A percentile compares a stretch with the other conserved stretches of the same genome.
Conservation (phyloP, 306 rosid genomes). For the Ammopiptanthus mongolicus region DNA sequence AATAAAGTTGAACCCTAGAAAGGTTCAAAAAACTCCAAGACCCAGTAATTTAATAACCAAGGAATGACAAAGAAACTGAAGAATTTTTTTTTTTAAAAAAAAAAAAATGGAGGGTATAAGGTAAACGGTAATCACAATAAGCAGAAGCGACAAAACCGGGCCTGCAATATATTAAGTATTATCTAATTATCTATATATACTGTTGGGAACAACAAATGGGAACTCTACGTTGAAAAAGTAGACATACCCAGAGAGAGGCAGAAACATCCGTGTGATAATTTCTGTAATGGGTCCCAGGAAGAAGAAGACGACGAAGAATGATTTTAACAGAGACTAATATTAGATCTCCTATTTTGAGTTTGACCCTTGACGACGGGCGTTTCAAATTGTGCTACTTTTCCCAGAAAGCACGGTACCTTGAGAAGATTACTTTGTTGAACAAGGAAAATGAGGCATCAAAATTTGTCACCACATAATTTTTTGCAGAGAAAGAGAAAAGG, state of each 20-base stretch:
- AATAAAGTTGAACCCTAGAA: slow-evolving; percentile 13
- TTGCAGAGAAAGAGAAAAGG: too few species aligned
- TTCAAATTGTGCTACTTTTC: not conserved
- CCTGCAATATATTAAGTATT: not conserved
- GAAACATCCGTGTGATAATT: not conserved
- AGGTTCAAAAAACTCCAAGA: slow-evolving; percentile 4
- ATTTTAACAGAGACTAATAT: not conserved
- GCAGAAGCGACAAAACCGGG: not conserved
- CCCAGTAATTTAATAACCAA: not conserved
- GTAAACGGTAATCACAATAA: not conserved
- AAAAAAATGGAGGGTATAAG: not conserved
- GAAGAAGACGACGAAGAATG: not conserved
- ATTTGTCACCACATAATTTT: not conserved
- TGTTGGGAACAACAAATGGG: not conserved
- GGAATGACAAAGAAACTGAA: not conserved
- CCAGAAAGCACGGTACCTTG: not conserved
- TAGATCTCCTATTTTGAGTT: not conserved
- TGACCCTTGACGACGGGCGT: not conserved
- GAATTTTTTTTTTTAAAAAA: not conserved
- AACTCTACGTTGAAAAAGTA: not conserved
- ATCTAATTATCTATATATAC: not conserved
- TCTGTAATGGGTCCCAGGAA: not conserved
- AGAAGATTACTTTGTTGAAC: not conserved
- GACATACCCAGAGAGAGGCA: not conserved
- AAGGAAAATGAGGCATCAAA: not conserved